Evolutionary conservation across 192 early-diverging fungal species (phyloP), one percentile per base, ranked within the genome.

Genomic region (Entomortierella lignicola): DNA sequence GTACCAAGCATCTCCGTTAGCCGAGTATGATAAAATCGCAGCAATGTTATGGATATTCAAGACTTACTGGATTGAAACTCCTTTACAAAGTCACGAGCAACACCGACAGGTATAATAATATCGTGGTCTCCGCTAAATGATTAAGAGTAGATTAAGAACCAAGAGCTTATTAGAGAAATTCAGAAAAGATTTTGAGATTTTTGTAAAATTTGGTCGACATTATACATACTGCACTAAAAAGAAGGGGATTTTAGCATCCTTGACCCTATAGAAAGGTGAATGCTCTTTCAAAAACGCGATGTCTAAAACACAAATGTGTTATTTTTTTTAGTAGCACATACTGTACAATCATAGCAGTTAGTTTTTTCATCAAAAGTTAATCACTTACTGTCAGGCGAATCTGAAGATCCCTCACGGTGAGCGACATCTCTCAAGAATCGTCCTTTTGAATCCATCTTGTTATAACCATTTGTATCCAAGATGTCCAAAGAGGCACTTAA

Each of bases 401-500:
- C 75, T 31, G 74, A 17, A 5, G 62, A 63, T 55, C 75, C 75
- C 52, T 43, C 55, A 18, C 61, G 58, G 29, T 43, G 55, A 2
- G 81, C 68, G 58, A 90, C 69, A 12, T 74, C 30, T 23, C 73
- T 80, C 25, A 82, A 58, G 55, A 90, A 90, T 54, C 82, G 70
- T 15, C 48, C 66, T 52, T 81, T 72, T 21, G 74, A 68, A 41
- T 68, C 82, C 55, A 74, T 62, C 20, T 67, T 31, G 55, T 74
- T 82, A 64, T 69, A 67, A 12, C 72, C 66, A 34, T 86, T 85
- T 29, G 63, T 55, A 56, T 85, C 77, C 7, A 71, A 61, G 20
- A 88, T 44, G 25, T 89, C 88, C 59, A 85, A 53, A 10, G 77
- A 41, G 2, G 85, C 84, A 54, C 83, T 86, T 29, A 87, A 71